phyloP scores from a whole-genome alignment of 208 protist genomes.

The Leishmania mexicana region DNA sequence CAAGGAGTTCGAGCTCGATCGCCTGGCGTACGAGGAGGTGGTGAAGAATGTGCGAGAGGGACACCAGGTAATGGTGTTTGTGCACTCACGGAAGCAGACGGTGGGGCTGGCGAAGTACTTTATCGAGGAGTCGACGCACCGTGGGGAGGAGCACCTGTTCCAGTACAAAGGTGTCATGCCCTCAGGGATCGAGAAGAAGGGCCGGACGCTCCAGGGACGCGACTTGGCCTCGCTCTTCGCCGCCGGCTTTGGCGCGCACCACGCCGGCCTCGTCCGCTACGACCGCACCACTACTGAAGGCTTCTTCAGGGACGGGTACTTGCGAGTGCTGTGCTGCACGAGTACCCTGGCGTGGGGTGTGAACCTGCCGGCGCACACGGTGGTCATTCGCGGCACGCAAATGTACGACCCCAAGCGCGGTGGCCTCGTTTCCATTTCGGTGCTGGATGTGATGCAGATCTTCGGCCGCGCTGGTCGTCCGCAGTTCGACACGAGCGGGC shows the following conservation, averaged over 20 bases:
- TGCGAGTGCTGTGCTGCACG: constrained; percentile 97
- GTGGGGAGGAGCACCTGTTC: constrained; percentile 67
- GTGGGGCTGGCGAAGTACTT: constrained; percentile 91
- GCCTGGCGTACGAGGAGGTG: constrained; percentile 82
- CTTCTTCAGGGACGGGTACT: constrained; percentile 94
- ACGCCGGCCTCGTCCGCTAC: constrained; percentile 96
- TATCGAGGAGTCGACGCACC: constrained; percentile 79
- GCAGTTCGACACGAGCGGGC: constrained; percentile 98
- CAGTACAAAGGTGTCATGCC: constrained; percentile 52
- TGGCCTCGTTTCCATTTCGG: constrained; percentile 96
- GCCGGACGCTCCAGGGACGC: constrained; percentile 69
- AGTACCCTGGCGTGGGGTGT: constrained; percentile 99
- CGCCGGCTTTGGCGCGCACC: constrained; percentile 95
- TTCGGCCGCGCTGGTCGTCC: constrained; percentile 99
- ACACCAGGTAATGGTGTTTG: constrained; percentile 99
- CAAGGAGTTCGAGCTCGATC: constrained; percentile 70
- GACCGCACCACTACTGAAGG: constrained; percentile 96
- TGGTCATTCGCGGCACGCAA: constrained; percentile 98
- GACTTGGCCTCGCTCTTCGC: constrained; percentile 91
- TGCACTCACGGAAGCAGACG: constrained; percentile 98
- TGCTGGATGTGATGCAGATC: constrained; percentile 99
- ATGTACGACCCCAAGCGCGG: constrained; percentile 96
- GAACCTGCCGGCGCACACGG: constrained; percentile 99
- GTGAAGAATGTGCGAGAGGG: constrained; percentile 86
- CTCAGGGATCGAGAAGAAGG: constrained; percentile 46